phyloP scores from a whole-genome alignment of 495 filamentous ascomycete genomes.

The Aspergillus mulundensis region DNA sequence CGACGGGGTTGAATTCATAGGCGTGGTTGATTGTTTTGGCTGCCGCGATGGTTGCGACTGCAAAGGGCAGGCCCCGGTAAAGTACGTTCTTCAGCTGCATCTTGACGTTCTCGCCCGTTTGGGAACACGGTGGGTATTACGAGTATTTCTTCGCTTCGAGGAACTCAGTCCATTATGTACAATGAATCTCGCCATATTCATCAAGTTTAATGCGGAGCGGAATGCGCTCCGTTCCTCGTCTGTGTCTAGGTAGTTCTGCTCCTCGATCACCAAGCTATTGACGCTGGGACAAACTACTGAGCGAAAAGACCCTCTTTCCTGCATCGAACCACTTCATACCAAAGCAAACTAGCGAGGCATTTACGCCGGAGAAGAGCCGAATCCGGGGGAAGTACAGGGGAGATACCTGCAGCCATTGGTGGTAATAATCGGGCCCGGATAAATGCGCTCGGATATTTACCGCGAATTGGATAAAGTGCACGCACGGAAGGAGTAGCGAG shows the following conservation, averaged over 20 bases:
- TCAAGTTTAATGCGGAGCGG: not conserved
- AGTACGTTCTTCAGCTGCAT: not conserved
- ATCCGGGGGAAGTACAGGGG: not conserved
- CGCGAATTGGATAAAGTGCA: not conserved
- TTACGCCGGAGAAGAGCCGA: not conserved
- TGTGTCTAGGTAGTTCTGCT: not conserved
- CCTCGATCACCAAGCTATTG: not conserved
- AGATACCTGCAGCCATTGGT: conserved; percentile 1
- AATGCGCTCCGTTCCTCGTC: conserved; percentile 5
- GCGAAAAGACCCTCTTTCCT: too few species aligned
- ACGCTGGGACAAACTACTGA: not conserved
- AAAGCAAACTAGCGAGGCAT: not conserved
- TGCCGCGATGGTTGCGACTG: not conserved
- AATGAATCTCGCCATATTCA: not conserved
- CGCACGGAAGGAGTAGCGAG: too few species aligned
- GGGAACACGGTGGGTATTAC: too few species aligned
- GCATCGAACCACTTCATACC: not conserved
- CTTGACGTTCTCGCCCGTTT: not conserved
- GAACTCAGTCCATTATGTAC: not conserved
- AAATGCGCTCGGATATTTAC: conserved; percentile 1
- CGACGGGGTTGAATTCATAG: conserved; percentile 17
- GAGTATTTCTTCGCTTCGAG: not conserved
- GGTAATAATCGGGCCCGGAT: conserved; percentile 4
- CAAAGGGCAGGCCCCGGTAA: not conserved
- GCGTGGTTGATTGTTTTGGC: conserved; percentile 6